A percentile compares a stretch with the other conserved stretches of the same genome.
These are phyloP conservation scores for Rusavskia elegans DNA, from an alignment of 495 filamentous ascomycete genomes.

Conservation along the genomic window DNA sequence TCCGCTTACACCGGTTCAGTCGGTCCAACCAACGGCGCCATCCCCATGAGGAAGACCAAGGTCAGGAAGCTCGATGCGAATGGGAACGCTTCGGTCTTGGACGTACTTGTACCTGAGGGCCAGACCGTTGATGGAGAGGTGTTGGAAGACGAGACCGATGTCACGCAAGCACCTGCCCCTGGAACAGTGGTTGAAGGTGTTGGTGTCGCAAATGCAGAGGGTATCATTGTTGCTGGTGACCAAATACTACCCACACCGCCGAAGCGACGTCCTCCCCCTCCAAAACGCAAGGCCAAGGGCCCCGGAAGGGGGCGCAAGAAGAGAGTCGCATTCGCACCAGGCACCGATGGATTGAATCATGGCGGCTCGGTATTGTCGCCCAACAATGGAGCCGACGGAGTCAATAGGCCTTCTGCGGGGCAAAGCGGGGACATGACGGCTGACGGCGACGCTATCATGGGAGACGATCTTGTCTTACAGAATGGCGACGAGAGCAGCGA, in stretches of 20 bases:
- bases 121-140: conserved; percentile 72
- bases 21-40: conserved; percentile 23
- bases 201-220: conserved; percentile 42
- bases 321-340: conserved; percentile 39
- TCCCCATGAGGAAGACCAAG: conserved; percentile 53
- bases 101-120: conserved; percentile 65
- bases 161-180: conserved; percentile 32
- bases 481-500: conserved; percentile 39
- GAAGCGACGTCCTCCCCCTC: conserved; percentile 53
- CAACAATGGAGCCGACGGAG: conserved; percentile 19
- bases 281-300: conserved; percentile 58
- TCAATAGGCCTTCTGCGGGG: conserved; percentile 13
- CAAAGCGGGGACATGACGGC: conserved; percentile 20
- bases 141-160: conserved; percentile 38
- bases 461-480: conserved; percentile 26
- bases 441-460: conserved; percentile 23
- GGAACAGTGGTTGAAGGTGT: conserved; percentile 47
- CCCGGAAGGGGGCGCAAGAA: conserved; percentile 52
- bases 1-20: conserved; percentile 29
- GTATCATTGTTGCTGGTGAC: conserved; percentile 41
- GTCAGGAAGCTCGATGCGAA: conserved; percentile 61
- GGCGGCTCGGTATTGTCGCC: conserved; percentile 18
- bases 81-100: conserved; percentile 66
- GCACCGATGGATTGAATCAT: conserved; percentile 15
- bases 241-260: conserved; percentile 27